Evolutionary conservation across 495 filamentous ascomycete genomes (phyloP), one percentile per base, ranked within the genome.

Genomic region (Penicillium goetzii): DNA sequence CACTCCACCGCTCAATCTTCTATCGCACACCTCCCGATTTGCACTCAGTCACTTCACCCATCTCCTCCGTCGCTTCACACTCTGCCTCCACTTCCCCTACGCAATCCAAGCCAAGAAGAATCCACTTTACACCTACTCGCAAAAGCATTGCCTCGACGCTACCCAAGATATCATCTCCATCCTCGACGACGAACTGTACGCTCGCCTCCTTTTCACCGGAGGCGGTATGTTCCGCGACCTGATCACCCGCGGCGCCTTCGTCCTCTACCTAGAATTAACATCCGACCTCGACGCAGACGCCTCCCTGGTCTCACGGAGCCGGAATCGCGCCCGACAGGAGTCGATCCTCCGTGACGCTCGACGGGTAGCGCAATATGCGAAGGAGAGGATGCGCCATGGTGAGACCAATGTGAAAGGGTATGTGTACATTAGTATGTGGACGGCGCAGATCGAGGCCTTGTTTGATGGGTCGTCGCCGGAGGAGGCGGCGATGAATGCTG

Each of bases 331-430:
- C 9, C 68, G 67, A 0, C 65, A 68, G 7, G 68, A 72, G 49
- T 60, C 63, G 25, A 67, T 84, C 4, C 75, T 77, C 6, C 59
- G 74, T 50, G 67, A 73, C 45, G 65, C 81, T n/a, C 68, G 60
- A 7, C 67, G 74, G 25, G 59, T 80, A 21, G 64, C 75, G 15
- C 43, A 68, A 17, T 65, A 79, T 38, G 73, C 78, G 0, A 41
- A 67, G 28, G 76, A 80, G 40, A 70, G 82, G 12, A 72, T 85
- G 28, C 62, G 62, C 7, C 64, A 78, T 49, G 82, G 81, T 7
- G 83, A 86, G 55, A 84, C 80, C 1, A 86, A 82, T 59, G 74
- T 84, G 21, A 85, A 84, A 59, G 67, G 58, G 17, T 76, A 82
- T 53, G 68, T 82, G 64, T 83, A 79, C 62, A 45, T 84, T 7